phyloP scores from a whole-genome alignment of 2,329 filamentous ascomycete species.

The Ambrosiella beaveri region DNA sequence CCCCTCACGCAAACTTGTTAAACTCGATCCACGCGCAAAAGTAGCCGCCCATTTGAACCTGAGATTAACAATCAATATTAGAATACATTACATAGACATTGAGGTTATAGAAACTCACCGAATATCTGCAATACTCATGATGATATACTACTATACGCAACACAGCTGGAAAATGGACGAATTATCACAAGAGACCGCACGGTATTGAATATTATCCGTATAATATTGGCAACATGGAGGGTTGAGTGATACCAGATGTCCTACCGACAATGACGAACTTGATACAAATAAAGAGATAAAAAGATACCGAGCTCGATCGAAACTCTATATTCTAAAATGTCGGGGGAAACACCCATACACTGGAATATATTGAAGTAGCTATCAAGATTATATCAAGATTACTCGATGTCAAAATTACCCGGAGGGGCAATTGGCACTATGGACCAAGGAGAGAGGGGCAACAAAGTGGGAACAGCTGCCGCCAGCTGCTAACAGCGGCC shows the following conservation, averaged over 20 bases:
- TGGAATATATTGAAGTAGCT: neutral
- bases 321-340: too few species aligned
- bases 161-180: too few species aligned
- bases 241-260: too few species aligned
- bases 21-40: slow-evolving; percentile 36
- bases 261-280: too few species aligned
- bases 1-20: slow-evolving; percentile 46
- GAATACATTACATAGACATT: neutral
- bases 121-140: neutral
- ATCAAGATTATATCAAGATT: neutral
- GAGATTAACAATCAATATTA: neutral
- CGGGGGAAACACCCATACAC: too few species aligned
- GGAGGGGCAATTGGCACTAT: neutral
- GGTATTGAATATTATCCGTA: too few species aligned
- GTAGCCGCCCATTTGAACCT: slow-evolving; percentile 47
- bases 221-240: too few species aligned
- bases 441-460: neutral
- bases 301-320: too few species aligned
- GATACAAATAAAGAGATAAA: too few species aligned
- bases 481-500: neutral
- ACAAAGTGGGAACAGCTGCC: neutral
- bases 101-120: neutral
- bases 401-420: neutral
- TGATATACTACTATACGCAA: too few species aligned
- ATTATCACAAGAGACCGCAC: too few species aligned